These are phyloP conservation scores for Peronospora belbahrii DNA, from an alignment of 352 stramenopile genomes.

Conservation along the genomic window DNA sequence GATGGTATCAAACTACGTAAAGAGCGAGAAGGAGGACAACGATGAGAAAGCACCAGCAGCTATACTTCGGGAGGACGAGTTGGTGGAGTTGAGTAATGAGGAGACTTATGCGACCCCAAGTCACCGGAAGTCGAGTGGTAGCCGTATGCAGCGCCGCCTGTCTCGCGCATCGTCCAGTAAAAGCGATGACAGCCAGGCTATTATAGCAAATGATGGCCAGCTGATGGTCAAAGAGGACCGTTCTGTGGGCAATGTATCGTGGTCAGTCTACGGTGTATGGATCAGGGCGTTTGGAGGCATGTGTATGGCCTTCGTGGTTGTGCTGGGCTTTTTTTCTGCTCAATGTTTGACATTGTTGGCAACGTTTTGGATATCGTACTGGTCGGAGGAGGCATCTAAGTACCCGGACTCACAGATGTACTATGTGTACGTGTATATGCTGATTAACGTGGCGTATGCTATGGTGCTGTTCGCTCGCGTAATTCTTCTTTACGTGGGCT, in stretches of 20 bases:
- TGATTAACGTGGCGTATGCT: conserved; percentile 47
- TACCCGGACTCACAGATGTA: conserved; percentile 42
- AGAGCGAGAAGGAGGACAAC: conserved; percentile 50
- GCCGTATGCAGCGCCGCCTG: conserved; percentile 25
- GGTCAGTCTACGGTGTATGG: conserved; percentile 60
- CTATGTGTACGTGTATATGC: conserved; percentile 83
- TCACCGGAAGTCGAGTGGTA: conserved; percentile 18
- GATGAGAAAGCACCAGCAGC: conserved; percentile 23
- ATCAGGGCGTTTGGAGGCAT: conserved; percentile 59
- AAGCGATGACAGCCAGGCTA: conserved; percentile 34
- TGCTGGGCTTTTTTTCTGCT: conserved; percentile 36
- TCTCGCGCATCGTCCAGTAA: conserved; percentile 48
- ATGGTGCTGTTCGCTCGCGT: conserved; percentile 52
- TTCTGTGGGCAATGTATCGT: conserved; percentile 59
- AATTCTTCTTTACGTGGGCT: conserved; percentile 49
- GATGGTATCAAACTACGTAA: conserved; percentile 36
- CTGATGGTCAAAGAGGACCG: conserved; percentile 71
- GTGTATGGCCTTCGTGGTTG: conserved; percentile 32
- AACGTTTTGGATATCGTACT: conserved; percentile 52
- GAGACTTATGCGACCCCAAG: conserved; percentile 22
- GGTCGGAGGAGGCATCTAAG: conserved; percentile 28
- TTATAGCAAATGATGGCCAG: conserved; percentile 29
- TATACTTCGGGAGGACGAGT: conserved; percentile 16
- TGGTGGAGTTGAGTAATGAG: conserved; percentile 24
- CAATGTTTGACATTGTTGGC: conserved; percentile 52